Conservation (phyloP, 192 early-diverging fungal genomes). For the Phlyctochytrium arcticum region DNA sequence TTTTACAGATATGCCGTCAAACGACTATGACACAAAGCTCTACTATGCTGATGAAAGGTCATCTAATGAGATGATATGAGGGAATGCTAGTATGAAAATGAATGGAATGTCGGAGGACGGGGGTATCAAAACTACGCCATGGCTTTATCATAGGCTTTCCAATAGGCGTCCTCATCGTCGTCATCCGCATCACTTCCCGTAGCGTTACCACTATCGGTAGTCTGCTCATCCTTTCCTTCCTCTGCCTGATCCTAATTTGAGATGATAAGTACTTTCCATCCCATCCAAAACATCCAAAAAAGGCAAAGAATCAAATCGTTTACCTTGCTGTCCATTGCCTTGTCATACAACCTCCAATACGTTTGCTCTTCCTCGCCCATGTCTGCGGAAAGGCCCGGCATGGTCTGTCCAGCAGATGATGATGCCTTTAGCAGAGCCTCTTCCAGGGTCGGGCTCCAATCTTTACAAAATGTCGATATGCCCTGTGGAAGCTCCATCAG, state of each 20-base stretch:
- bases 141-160: neutral
- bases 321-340: neutral
- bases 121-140: too few species aligned
- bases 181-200: neutral
- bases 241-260: neutral
- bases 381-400: neutral
- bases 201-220: neutral
- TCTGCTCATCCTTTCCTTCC: neutral
- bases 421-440: neutral
- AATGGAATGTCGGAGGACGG: too few species aligned
- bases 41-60: too few species aligned
- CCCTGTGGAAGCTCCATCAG: neutral
- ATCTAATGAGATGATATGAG: too few species aligned
- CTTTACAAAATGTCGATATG: neutral
- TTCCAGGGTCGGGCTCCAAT: neutral
- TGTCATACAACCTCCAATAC: neutral
- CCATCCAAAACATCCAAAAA: neutral
- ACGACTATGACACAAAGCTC: too few species aligned
- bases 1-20: too few species aligned
- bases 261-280: neutral
- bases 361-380: neutral
- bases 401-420: neutral
- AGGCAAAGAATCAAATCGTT: too few species aligned
- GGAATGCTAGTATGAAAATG: too few species aligned
- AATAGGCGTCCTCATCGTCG: neutral